phyloP scores from a whole-genome alignment of 176 grass and related monocot genomes.

The Carex littledalei region DNA sequence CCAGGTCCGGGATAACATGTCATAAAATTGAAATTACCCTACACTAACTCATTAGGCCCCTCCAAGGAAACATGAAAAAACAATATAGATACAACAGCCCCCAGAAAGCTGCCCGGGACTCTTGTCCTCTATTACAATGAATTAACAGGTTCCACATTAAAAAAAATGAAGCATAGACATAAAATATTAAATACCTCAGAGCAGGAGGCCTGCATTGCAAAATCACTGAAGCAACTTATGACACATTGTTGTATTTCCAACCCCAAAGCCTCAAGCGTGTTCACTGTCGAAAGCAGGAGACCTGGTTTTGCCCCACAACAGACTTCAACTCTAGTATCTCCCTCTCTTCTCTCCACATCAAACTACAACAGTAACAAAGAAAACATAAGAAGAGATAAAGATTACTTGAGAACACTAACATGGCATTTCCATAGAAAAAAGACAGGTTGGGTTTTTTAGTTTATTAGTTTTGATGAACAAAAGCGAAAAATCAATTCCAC shows the following conservation, averaged over 20 bases:
- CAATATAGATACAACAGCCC: not conserved
- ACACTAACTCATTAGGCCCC: too few relatives aligned
- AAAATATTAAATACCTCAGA: conserved; percentile 50
- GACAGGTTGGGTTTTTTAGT: not conserved
- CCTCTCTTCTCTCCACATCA: conserved; percentile 72
- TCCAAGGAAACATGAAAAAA: not conserved
- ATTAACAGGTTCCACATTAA: not conserved
- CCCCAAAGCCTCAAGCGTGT: conserved; percentile 74
- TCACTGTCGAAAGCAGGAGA: conserved; percentile 78
- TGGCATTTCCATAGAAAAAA: not conserved
- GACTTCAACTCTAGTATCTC: conserved; percentile 81
- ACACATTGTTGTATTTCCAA: conserved; percentile 97
- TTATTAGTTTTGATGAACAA: not conserved
- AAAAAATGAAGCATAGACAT: not conserved
- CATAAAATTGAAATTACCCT: too few relatives aligned
- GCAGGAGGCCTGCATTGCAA: conserved; percentile 94
- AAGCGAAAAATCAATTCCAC: not conserved
- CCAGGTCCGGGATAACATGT: too few relatives aligned
- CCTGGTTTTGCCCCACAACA: conserved; percentile 87
- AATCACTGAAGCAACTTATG: conserved; percentile 98
- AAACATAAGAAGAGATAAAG: not conserved
- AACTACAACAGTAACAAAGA: conserved; percentile 31
- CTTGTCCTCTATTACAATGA: not conserved
- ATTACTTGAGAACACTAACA: not conserved
- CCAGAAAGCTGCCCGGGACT: not conserved